Conservation (phyloP, 2,329 filamentous ascomycete species). For the Setomelanomma holmii region DNA sequence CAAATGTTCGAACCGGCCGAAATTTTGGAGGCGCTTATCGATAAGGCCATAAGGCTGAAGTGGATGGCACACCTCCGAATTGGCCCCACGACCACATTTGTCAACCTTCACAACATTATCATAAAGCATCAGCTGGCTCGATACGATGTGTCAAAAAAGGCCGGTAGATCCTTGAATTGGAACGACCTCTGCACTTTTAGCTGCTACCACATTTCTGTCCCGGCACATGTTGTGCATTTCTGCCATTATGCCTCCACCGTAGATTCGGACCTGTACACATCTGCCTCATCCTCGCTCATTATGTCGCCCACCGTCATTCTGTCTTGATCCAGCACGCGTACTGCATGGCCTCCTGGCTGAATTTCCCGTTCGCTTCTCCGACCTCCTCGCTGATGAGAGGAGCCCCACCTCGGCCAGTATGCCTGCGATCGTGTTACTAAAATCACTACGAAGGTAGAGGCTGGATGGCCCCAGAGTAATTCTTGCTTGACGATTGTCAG, state of each 20-base stretch:
- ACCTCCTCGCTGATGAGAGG: neutral
- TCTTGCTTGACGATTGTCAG: neutral
- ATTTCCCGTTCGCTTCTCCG: neutral
- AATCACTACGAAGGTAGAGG: too few relatives aligned
- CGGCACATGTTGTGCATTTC: too few relatives aligned
- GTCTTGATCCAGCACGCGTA: neutral
- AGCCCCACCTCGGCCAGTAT: neutral
- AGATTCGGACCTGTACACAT: neutral
- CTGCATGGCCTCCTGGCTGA: neutral
- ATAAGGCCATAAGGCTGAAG: neutral
- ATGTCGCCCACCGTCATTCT: neutral
- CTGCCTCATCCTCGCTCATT: neutral
- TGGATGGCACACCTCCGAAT: too few relatives aligned
- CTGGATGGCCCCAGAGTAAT: neutral
- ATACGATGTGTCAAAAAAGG: too few relatives aligned
- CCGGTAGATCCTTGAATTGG: too few relatives aligned
- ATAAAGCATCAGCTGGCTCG: too few relatives aligned
- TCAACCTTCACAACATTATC: too few relatives aligned
- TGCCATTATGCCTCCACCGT: neutral
- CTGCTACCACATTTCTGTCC: neutral
- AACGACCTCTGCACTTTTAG: neutral
- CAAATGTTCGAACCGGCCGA: neutral
- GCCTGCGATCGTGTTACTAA: too few relatives aligned
- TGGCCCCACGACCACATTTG: too few relatives aligned
- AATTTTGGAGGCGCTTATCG: conserved; percentile 5